Conservation (phyloP, 345 rosid species). For the Eucalyptus viminalis region DNA sequence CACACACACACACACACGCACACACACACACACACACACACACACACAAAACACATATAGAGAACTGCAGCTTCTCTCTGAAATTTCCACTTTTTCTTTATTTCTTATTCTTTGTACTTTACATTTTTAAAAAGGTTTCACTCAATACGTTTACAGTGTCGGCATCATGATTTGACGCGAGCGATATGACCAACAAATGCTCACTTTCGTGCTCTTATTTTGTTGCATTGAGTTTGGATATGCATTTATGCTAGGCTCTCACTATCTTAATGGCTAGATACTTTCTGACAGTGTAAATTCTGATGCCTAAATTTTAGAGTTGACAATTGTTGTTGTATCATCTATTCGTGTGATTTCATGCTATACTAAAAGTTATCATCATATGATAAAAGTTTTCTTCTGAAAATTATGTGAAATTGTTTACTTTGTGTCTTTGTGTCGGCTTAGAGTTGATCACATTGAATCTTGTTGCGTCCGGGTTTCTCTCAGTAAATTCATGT, state of each 20-base stretch:
- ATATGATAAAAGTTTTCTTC: neutral
- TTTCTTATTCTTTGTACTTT: neutral
- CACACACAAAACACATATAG: neutral
- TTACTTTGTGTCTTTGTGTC: neutral
- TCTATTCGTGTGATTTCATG: neutral
- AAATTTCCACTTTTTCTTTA: neutral
- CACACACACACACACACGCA: no score
- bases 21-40: neutral
- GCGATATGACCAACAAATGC: neutral
- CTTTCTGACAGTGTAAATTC: neutral
- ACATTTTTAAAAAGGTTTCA: neutral
- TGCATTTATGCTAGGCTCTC: neutral
- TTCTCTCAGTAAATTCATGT: neutral
- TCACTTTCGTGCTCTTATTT: neutral
- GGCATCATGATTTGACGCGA: neutral
- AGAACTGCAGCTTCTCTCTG: neutral
- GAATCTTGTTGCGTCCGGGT: neutral
- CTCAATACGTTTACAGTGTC: neutral
- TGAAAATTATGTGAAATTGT: neutral
- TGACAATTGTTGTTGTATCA: neutral
- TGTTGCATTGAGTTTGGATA: neutral
- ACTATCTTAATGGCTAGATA: neutral
- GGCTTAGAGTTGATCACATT: neutral
- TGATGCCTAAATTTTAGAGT: neutral
- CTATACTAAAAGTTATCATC: neutral